Conservation (phyloP, 805 yeast species). For the Candida arabinofermentans region DNA sequence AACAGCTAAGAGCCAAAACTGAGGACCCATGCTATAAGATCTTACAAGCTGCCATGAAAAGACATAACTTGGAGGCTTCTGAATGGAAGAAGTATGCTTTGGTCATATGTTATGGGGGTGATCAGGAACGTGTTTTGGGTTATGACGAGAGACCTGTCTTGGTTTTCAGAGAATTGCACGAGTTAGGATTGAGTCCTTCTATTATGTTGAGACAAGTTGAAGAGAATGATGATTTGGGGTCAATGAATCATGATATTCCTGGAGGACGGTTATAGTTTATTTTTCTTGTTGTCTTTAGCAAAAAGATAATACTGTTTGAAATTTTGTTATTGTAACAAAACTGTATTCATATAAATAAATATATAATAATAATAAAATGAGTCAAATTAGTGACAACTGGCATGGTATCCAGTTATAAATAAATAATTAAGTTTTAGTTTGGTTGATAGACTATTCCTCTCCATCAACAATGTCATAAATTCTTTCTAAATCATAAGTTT, state of each 20-base stretch:
- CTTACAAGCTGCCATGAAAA: conserved; percentile 80
- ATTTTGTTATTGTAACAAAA: no score
- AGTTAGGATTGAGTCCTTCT: conserved; percentile 82
- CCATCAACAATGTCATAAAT: conserved; percentile 49
- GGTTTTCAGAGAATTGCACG: conserved; percentile 80
- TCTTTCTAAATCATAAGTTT: conserved; percentile 52
- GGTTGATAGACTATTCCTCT: not conserved
- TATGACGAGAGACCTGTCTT: conserved; percentile 85
- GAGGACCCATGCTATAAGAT: conserved; percentile 91
- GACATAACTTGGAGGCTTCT: conserved; percentile 70
- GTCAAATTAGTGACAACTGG: no score
- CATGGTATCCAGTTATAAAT: no score
- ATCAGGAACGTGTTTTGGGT: conserved; percentile 78
- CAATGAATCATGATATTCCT: not conserved
- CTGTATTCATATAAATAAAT: no score
- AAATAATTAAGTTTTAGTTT: not conserved
- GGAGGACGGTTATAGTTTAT: not conserved
- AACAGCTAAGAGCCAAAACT: conserved; percentile 77
- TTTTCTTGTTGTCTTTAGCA: no score
- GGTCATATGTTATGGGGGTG: conserved; percentile 89
- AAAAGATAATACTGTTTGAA: no score
- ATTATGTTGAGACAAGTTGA: conserved; percentile 88
- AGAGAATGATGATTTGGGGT: conserved; percentile 29
- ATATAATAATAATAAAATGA: no score
- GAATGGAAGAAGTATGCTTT: conserved; percentile 89